Percentiles rank a stretch among this genome's conserved stretches.
Conservation (phyloP, 257 asterid species). For the Salvia splendens region DNA sequence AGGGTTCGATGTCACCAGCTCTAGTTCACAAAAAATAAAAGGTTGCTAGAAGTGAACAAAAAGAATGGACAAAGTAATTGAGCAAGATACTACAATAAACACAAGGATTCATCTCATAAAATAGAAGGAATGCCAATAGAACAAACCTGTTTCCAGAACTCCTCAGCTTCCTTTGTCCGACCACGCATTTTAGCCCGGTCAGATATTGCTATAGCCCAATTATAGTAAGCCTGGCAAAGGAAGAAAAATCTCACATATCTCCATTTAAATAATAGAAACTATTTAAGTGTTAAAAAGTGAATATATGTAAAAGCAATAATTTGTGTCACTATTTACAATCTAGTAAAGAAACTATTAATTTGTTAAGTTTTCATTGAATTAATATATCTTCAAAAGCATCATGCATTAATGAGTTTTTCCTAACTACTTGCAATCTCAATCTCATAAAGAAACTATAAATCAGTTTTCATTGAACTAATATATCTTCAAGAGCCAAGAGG, state of each 20-base stretch:
- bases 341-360: conserved; percentile 11
- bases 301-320: conserved; percentile 4
- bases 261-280: conserved; percentile 21
- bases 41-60: conserved; percentile 18
- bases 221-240: conserved; percentile 79
- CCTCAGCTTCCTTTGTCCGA: conserved; percentile 99
- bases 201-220: conserved; percentile 99
- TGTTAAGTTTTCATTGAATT: conserved; percentile 28
- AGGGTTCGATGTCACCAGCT: conserved; percentile 10
- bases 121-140: conserved; percentile 18
- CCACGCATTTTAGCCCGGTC: conserved; percentile 99
- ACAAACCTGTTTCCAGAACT: conserved; percentile 89
- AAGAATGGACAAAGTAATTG: conserved; percentile 20
- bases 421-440: neutral
- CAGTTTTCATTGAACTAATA: conserved; percentile 28
- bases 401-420: neutral
- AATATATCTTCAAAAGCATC: conserved; percentile 16
- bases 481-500: neutral
- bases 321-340: neutral
- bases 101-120: conserved; percentile 14
- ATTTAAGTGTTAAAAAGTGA: neutral
- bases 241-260: neutral
- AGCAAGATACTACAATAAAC: conserved; percentile 17
- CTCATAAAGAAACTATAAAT: conserved; percentile 18
- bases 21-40: neutral